phyloP scores from a whole-genome alignment of 108 stramenopile genomes.

The Chaetoceros muelleri region DNA sequence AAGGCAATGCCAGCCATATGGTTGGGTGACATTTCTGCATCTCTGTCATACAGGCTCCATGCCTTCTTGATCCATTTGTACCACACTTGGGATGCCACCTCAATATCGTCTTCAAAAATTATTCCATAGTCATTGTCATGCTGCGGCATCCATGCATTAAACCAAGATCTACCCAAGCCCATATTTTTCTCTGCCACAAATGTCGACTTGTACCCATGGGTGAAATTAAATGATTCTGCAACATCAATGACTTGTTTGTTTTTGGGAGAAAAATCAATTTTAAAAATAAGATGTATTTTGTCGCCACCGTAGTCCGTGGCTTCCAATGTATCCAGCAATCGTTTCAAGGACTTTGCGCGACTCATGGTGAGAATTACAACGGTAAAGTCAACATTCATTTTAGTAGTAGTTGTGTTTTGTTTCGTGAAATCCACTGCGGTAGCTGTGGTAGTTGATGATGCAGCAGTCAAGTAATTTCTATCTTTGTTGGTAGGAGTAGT shows the following conservation, averaged over 20 bases:
- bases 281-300: too few relatives aligned
- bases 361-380: neutral
- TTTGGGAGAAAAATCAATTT: too few relatives aligned
- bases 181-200: neutral
- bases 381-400: conserved; percentile 1
- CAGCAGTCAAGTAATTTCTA: too few relatives aligned
- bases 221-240: too few relatives aligned
- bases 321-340: neutral
- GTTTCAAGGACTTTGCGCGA: neutral
- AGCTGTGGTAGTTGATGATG: too few relatives aligned
- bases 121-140: neutral
- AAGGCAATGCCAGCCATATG: too few relatives aligned
- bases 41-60: neutral
- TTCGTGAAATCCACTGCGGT: too few relatives aligned
- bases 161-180: conserved; percentile 1
- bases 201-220: neutral
- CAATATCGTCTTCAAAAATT: conserved; percentile 4
- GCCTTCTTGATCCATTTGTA: conserved; percentile 3
- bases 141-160: neutral
- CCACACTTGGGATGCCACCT: neutral
- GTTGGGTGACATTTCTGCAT: too few relatives aligned
- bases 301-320: too few relatives aligned
- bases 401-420: too few relatives aligned
- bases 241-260: too few relatives aligned
- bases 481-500: too few relatives aligned